Evolutionary conservation across 345 rosid genomes (phyloP).

Genomic region (Litchi chinensis): DNA sequence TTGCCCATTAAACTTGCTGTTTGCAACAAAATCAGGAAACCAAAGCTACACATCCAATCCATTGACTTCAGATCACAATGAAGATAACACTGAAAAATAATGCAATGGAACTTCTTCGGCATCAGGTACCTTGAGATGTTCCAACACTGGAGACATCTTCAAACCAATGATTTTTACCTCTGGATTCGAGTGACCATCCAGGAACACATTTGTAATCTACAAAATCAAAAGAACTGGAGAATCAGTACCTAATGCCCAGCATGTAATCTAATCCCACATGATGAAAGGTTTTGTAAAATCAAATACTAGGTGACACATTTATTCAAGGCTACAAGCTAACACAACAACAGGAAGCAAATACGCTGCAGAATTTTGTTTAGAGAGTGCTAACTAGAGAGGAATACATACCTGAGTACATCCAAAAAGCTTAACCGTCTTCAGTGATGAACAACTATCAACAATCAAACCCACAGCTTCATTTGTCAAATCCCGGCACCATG

Average conservation of each 20-base stretch:
- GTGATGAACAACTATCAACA: slow-evolving; percentile 74
- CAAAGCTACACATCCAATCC: neutral
- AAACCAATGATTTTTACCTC: slow-evolving; percentile 63
- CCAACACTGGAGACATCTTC: slow-evolving; percentile 59
- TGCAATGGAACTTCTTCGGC: slow-evolving; percentile 27
- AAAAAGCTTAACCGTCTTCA: slow-evolving; percentile 71
- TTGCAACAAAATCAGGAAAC: neutral
- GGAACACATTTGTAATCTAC: slow-evolving; percentile 68
- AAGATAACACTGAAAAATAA: slow-evolving; percentile 24
- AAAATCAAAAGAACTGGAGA: slow-evolving; percentile 20
- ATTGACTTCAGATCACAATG: slow-evolving; percentile 9
- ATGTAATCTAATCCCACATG: too few species aligned
- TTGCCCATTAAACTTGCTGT: neutral
- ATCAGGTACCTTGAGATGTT: slow-evolving; percentile 28
- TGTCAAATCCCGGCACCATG: slow-evolving; percentile 78
- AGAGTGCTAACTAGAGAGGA: neutral
- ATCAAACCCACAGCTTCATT: slow-evolving; percentile 72
- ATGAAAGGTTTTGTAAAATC: neutral
- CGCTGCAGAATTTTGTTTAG: neutral
- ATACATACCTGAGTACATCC: slow-evolving; percentile 84
- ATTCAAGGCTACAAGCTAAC: neutral
- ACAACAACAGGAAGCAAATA: too few species aligned
- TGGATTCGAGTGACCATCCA: slow-evolving; percentile 74
- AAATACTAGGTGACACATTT: neutral
- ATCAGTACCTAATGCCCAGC: neutral